Percentiles rank a stretch among this genome's conserved stretches.
Evolutionary conservation across 805 yeast species (phyloP).

Genomic region (Hanseniaspora osmophila): DNA sequence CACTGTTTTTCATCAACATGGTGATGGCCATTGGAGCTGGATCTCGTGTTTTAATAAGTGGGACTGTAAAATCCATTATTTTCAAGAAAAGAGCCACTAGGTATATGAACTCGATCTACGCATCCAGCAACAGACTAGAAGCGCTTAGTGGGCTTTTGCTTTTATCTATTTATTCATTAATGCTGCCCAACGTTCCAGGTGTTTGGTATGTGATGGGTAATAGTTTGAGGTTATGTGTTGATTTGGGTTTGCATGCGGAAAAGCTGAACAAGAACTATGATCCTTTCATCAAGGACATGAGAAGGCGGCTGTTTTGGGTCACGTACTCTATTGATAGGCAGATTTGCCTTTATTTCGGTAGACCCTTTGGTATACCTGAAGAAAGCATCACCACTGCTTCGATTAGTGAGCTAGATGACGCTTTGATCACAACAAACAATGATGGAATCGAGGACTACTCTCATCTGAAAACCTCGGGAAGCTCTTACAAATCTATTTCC

Average conservation of each 20-base stretch:
- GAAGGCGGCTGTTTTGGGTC: constrained; percentile 79
- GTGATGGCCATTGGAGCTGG: constrained; percentile 73
- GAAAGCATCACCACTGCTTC: constrained; percentile 56
- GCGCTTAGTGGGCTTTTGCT: constrained; percentile 59
- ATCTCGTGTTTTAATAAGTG: constrained; percentile 53
- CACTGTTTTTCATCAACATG: constrained; percentile 60
- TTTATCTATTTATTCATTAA: constrained; percentile 56
- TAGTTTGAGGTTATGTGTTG: constrained; percentile 67
- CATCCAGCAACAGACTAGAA: constrained; percentile 49
- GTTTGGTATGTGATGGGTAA: constrained; percentile 86
- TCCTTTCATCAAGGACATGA: constrained; percentile 47
- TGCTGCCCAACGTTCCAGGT: constrained; percentile 84
- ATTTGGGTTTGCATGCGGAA: constrained; percentile 73
- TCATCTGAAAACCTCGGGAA: constrained; percentile 24
- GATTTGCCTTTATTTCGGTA: constrained; percentile 69
- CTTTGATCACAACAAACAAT: constrained; percentile 31
- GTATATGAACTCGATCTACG: constrained; percentile 42
- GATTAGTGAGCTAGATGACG: constrained; percentile 66
- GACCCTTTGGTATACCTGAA: constrained; percentile 84
- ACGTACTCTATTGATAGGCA: constrained; percentile 77
- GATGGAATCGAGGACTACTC: constrained; percentile 28
- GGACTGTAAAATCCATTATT: constrained; percentile 51
- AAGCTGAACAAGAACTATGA: constrained; percentile 28
- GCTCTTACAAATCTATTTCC: constrained; percentile 58
- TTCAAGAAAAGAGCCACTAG: constrained; percentile 53